Evolutionary conservation across 768 basidiomycete genomes (phyloP), one percentile per base, ranked within the genome.

Genomic region (Podaxis carcinomalis): DNA sequence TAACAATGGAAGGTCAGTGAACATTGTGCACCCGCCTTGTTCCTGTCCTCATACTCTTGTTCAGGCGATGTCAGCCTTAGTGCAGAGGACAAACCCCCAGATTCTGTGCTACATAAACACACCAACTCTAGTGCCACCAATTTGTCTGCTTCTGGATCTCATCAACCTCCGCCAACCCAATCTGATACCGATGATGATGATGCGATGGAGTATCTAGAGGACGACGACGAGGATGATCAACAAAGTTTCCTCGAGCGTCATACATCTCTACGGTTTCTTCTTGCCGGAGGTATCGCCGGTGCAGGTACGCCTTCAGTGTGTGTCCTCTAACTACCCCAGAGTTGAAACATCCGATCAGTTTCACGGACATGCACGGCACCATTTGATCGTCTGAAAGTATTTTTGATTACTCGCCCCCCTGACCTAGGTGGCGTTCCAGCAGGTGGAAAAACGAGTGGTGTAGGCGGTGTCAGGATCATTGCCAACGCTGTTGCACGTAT

Each of bases 311-410:
- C 19, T 50, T 54, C 61, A 63, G 25, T 32, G 49, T 28, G 65
- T 28, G 65, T 85, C 85, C 86, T 5, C 27, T 50, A 4, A 35
- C 42, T 23, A 40, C 44, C 6, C 46, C 25, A 21, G 27, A 35
- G 14, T 52, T 59, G 56, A 57, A 57, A 52, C n/a, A 40, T 36
- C 21, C 37, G 44, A 57, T 28, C 68, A 97, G 97, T 98, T 28
- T 98, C 96, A 13, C 83, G 97, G 66, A 92, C 95, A 49, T 95
- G 93, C 62, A 99, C 97, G 0, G 97, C 97, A 5, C 97, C 97
- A 0, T 98, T 98, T 65, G 97, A 99, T 76, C 87, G 97, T 57
- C 79, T 99, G 54, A 99, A 96, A 73, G 84, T 99, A 58, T 98
- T 97, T 73, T 82, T 99, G 61, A 98, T 98, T 63, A 98, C 97